phyloP scores from a whole-genome alignment of 208 protist species.

The Wallacemonas sp. region DNA sequence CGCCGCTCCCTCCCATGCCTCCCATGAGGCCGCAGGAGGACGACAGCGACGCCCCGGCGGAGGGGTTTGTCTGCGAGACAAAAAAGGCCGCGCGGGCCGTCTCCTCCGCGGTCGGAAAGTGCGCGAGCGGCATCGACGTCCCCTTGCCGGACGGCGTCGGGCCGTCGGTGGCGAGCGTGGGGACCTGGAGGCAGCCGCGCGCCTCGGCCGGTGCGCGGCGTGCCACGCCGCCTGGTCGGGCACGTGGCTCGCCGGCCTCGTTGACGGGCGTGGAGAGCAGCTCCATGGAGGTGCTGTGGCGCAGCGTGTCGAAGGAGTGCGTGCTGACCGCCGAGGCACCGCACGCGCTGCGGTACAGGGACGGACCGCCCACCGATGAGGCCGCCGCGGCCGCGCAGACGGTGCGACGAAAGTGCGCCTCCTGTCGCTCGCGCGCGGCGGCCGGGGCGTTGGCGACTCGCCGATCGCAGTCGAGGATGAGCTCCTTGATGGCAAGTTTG shows the following conservation, averaged over 20 bases:
- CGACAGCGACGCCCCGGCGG: neutral
- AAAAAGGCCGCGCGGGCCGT: slow-evolving; percentile 7
- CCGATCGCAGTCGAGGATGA: slow-evolving; percentile 73
- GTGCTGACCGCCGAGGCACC: slow-evolving; percentile 20
- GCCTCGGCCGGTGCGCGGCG: neutral
- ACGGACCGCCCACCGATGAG: slow-evolving; percentile 19
- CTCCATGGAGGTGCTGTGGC: slow-evolving; percentile 19
- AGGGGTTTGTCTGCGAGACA: neutral
- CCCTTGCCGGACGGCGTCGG: neutral
- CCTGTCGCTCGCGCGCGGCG: slow-evolving; percentile 25
- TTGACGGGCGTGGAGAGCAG: neutral
- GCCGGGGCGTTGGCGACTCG: slow-evolving; percentile 57
- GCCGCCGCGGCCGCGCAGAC: slow-evolving; percentile 16
- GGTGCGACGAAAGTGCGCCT: slow-evolving; percentile 25
- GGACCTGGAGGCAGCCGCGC: slow-evolving; percentile 1
- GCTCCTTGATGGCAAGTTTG: slow-evolving; percentile 68
- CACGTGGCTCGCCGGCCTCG: too few species aligned
- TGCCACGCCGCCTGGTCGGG: neutral
- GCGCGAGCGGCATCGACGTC: slow-evolving; percentile 1
- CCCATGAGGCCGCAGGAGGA: too few species aligned
- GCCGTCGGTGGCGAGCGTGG: neutral
- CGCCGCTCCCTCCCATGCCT: too few species aligned
- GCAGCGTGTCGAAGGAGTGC: slow-evolving; percentile 51
- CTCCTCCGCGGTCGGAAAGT: slow-evolving; percentile 12
- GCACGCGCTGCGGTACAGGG: neutral